A percentile compares a stretch with the other conserved stretches of the same genome.
These are phyloP conservation scores for Rhizoctonia solani DNA, from an alignment of 1,284 basidiomycete genomes.

Conservation along the genomic window DNA sequence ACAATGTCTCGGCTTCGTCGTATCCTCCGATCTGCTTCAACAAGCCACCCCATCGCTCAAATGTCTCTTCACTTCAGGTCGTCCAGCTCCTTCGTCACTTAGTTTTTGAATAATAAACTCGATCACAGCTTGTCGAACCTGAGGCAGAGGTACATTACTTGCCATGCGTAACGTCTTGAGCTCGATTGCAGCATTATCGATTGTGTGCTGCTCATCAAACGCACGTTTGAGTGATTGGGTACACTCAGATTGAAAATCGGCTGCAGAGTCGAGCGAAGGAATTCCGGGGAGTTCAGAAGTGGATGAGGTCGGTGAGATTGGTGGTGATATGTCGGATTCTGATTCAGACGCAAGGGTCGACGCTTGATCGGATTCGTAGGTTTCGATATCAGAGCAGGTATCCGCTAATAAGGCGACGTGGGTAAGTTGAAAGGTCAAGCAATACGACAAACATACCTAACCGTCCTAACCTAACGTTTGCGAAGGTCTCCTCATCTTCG, in stretches of 20 bases:
- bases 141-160: conserved; percentile 78
- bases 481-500: conserved; percentile 39
- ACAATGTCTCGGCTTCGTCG: conserved; percentile 72
- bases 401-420: conserved; percentile 7
- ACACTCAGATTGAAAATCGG: conserved; percentile 80
- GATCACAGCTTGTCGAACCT: conserved; percentile 80
- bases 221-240: conserved; percentile 82
- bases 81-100: conserved; percentile 56
- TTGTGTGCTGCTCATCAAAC: conserved; percentile 85
- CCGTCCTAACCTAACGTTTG: conserved; percentile 33
- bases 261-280: conserved; percentile 39
- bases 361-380: conserved; percentile 38
- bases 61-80: conserved; percentile 62
- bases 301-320: conserved; percentile 45
- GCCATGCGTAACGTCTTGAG: conserved; percentile 95
- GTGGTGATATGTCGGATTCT: conserved; percentile 40
- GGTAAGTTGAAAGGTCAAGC: background rate
- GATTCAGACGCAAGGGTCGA: conserved; percentile 47
- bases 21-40: conserved; percentile 75
- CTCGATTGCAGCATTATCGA: conserved; percentile 90
- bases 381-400: conserved; percentile 27
- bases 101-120: conserved; percentile 69
- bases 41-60: conserved; percentile 71
- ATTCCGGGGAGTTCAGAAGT: conserved; percentile 40
- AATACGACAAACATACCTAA: conserved; percentile 17